A percentile compares a stretch with the other conserved stretches of the same genome.
Evolutionary conservation across 2,329 filamentous ascomycete species (phyloP).

Genomic region (Diplocarpon mali): DNA sequence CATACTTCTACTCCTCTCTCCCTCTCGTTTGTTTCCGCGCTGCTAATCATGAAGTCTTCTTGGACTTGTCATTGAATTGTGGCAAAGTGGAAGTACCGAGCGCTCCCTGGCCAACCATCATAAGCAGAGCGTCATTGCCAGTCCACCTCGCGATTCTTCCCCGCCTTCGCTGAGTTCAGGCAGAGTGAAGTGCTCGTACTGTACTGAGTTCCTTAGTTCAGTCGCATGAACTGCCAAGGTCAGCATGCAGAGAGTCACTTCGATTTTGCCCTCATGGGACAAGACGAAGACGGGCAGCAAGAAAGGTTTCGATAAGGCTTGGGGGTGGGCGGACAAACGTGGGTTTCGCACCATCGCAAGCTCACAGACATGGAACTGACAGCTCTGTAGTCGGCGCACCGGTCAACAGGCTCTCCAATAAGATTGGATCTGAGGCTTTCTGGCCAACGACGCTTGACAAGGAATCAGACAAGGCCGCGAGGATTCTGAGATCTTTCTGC

Average conservation of each 20-base stretch:
- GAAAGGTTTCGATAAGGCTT: conserved; percentile 65
- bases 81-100: not conserved
- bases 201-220: no score
- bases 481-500: conserved; percentile 84
- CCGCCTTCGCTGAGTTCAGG: not conserved
- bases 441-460: conserved; percentile 79
- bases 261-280: conserved; percentile 36
- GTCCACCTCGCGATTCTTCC: conserved; percentile 11
- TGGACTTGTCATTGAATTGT: no score
- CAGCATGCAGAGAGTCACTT: conserved; percentile 27
- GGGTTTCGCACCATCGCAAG: conserved; percentile 2
- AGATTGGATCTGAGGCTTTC: conserved; percentile 70
- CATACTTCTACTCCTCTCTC: no score
- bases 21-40: no score
- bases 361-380: conserved; percentile 23
- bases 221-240: conserved; percentile 7
- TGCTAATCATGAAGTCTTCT: no score
- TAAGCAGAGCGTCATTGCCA: no score
- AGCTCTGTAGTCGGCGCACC: conserved; percentile 44
- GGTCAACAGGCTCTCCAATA: conserved; percentile 73
- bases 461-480: conserved; percentile 83
- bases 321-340: conserved; percentile 54
- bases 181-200: no score
- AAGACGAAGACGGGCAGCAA: conserved; percentile 44
- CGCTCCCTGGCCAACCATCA: no score